These are phyloP conservation scores for Fusarium robinianum DNA, from an alignment of 2,329 filamentous ascomycete genomes.

Conservation along the genomic window DNA sequence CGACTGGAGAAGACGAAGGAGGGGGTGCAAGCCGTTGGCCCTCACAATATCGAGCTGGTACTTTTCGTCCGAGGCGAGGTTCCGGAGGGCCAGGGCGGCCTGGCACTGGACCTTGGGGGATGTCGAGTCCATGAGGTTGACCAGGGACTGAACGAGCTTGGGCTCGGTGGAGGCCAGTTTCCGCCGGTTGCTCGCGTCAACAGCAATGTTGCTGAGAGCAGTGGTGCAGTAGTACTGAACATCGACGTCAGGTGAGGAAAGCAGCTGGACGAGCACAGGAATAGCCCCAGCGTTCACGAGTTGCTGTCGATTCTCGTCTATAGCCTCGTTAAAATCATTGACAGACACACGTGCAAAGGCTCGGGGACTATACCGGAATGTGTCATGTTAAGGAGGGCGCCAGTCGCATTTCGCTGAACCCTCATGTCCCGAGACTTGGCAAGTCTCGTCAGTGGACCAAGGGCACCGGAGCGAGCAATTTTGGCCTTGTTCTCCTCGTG, in stretches of 20 bases:
- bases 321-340: conserved; percentile 25
- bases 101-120: conserved; percentile 98
- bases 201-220: conserved; percentile 96
- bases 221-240: conserved; percentile 99
- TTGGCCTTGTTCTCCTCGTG: conserved; percentile 99
- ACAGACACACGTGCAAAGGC: neutral
- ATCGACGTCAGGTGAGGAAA: conserved; percentile 91
- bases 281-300: conserved; percentile 98
- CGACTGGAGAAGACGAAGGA: conserved; percentile 89
- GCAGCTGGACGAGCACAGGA: conserved; percentile 90
- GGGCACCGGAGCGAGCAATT: conserved; percentile 91
- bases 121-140: conserved; percentile 95
- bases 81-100: conserved; percentile 89
- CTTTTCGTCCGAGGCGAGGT: conserved; percentile 96
- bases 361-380: conserved; percentile 74
- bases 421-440: conserved; percentile 99
- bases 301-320: conserved; percentile 97
- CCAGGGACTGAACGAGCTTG: conserved; percentile 88
- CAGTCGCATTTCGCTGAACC: conserved; percentile 95
- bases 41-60: conserved; percentile 98
- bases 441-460: conserved; percentile 86
- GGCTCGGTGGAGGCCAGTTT: conserved; percentile 89
- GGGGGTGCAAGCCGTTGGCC: conserved; percentile 79
- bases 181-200: conserved; percentile 87
- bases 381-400: conserved; percentile 97